Evolutionary conservation across 805 yeast genomes (phyloP).

Genomic region (Candida insectorum): DNA sequence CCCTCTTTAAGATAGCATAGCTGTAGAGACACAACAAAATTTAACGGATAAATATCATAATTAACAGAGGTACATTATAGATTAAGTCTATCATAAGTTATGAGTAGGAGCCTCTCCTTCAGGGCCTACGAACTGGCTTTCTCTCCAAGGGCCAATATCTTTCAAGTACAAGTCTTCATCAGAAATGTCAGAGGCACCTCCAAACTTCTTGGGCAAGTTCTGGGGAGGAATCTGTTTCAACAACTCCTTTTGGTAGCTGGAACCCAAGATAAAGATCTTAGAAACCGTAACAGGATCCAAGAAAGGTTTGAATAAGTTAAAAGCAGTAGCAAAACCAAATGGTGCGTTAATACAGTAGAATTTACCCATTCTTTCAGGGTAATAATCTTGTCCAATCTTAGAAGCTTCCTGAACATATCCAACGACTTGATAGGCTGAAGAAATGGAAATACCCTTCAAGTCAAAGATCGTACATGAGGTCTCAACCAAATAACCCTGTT

Average conservation of each 20-base stretch:
- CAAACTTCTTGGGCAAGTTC: constrained; percentile 87
- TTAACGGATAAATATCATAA: too few relatives aligned
- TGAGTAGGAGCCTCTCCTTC: constrained; percentile 95
- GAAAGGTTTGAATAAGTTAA: constrained; percentile 86
- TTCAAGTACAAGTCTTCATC: constrained; percentile 82
- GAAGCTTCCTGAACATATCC: constrained; percentile 92
- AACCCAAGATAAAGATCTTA: constrained; percentile 84
- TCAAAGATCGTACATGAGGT: constrained; percentile 96
- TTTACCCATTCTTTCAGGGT: constrained; percentile 99
- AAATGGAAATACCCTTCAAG: constrained; percentile 86
- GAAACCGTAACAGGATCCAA: constrained; percentile 97
- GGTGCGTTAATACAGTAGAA: constrained; percentile 96
- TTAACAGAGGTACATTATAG: too few relatives aligned
- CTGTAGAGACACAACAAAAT: too few relatives aligned
- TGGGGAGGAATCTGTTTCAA: constrained; percentile 90
- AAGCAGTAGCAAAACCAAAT: constrained; percentile 93
- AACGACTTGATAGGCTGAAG: constrained; percentile 80
- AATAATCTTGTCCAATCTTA: constrained; percentile 90
- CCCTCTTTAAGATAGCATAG: too few relatives aligned
- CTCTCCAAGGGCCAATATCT: constrained; percentile 98
- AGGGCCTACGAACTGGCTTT: constrained; percentile 80
- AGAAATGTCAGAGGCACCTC: constrained; percentile 70
- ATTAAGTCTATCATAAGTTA: too few relatives aligned
- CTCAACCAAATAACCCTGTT: constrained; percentile 73
- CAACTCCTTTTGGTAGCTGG: constrained; percentile 74